Evolutionary conservation across 345 rosid genomes (phyloP).

Genomic region (Eucalyptus cloeziana): DNA sequence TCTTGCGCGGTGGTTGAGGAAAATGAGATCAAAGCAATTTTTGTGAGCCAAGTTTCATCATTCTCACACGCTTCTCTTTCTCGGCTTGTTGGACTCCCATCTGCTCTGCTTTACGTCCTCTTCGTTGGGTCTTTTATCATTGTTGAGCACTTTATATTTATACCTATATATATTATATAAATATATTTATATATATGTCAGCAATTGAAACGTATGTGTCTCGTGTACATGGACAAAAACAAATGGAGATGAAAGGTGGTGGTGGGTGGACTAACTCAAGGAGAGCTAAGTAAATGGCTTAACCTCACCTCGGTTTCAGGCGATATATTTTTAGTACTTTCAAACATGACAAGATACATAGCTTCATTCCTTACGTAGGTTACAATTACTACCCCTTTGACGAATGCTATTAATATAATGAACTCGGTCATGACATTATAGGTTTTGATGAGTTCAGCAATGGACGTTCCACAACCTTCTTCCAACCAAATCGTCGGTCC

Average conservation of each 20-base stretch:
- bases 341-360: background rate
- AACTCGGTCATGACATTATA: background rate
- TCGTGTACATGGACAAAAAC: background rate
- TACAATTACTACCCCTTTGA: background rate
- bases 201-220: background rate
- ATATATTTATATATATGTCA: background rate
- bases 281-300: background rate
- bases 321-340: background rate
- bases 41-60: background rate
- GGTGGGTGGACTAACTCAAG: background rate
- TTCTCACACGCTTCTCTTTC: background rate
- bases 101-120: background rate
- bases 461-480: background rate
- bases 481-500: background rate
- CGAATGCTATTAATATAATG: background rate
- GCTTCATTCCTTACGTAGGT: background rate
- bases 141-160: background rate
- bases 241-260: background rate
- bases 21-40: background rate
- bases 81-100: background rate
- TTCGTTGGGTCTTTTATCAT: background rate
- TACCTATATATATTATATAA: too few species aligned
- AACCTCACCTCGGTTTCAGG: background rate
- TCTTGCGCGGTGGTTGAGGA: conserved; percentile 14
- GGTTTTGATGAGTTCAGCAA: background rate